Base-by-base conservation (phyloP, 2,329 filamentous ascomycete genomes). In the Xylariales sp. region DNA sequence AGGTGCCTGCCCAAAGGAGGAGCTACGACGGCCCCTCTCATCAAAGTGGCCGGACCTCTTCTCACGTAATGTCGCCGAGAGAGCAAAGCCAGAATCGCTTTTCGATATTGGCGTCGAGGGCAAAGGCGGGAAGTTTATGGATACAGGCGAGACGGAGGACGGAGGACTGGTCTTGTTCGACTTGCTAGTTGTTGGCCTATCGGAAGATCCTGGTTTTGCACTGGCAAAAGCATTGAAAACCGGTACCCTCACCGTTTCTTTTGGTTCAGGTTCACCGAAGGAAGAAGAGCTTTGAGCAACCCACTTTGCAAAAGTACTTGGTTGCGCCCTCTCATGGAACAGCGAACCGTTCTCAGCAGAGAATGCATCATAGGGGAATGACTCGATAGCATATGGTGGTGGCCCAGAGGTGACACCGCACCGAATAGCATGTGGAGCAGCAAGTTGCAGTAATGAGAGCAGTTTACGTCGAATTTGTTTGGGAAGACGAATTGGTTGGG, bases 1-100 rank as follows among this genome's bases (percentile, higher is more conserved):
- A 0, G 90, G 88, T 45, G 86, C 78, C 89, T 90, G 73, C 93
- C 93, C 76, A 80, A 97, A 97, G 0, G 94, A 97, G n/a, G 94
- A 97, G 82, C 94, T 97, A 72, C 95, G 89, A 67, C 94, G 89
- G n/a, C 91, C 91, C 71, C 86, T 82, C 70, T 81, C 64, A 75
- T 96, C 92, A 73, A 98, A 97, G 78, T 97, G 93, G 1, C 93
- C 94, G 3, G 96, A 98, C 59, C 95, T 89, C 83, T 98, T 99
- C 81, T 98, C 96, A 39, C 94, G 90, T 65, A 99, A 83, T 4
- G 93, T 97, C 18, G 92, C 89, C 70, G 94, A 91, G 64, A 97
- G 83, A 43, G 93, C 92, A 79, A 96, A 97, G 1, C 93, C 95
- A 4, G 95, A 97, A 77, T 99, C 96, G 75, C 91, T 97, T 16